phyloP scores from a whole-genome alignment of 176 grass and related monocot species.

The Raddia guianensis region DNA sequence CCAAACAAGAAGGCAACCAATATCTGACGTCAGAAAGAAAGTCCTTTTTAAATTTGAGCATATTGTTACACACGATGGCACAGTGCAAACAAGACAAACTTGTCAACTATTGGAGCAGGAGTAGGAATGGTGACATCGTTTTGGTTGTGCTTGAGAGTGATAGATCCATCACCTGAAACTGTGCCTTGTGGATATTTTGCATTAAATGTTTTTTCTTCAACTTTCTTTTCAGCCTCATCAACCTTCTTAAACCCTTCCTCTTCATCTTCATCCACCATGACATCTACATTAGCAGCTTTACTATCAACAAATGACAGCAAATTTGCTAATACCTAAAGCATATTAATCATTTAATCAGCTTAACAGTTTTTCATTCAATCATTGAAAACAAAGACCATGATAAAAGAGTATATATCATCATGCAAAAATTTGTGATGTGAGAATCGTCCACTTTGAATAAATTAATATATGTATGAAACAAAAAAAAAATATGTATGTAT shows the following conservation, averaged over 20 bases:
- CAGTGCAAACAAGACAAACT: neutral
- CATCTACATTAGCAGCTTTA: constrained; percentile 37
- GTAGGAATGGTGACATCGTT: neutral
- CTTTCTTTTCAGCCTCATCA: constrained; percentile 40
- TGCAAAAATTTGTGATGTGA: neutral
- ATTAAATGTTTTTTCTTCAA: constrained; percentile 19
- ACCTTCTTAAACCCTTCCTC: constrained; percentile 39
- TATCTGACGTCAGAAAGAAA: neutral
- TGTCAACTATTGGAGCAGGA: neutral
- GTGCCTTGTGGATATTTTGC: constrained; percentile 3
- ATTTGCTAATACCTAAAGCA: constrained; percentile 57
- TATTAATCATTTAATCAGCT: constrained; percentile 1
- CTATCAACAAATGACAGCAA: constrained; percentile 57
- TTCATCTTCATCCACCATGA: constrained; percentile 46
- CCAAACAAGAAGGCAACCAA: neutral
- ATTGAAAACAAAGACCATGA: neutral
- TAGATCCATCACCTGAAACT: constrained; percentile 40
- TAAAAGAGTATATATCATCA: neutral
- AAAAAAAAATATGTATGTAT: neutral
- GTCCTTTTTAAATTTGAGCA: neutral
- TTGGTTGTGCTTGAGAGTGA: neutral
- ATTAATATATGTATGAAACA: neutral
- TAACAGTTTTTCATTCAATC: neutral
- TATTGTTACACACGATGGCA: neutral
- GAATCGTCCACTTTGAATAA: neutral